Percentiles rank a stretch among this genome's conserved stretches.
phyloP scores from a whole-genome alignment of 2,329 filamentous ascomycete genomes.

The Coniochaeta hoffmannii region DNA sequence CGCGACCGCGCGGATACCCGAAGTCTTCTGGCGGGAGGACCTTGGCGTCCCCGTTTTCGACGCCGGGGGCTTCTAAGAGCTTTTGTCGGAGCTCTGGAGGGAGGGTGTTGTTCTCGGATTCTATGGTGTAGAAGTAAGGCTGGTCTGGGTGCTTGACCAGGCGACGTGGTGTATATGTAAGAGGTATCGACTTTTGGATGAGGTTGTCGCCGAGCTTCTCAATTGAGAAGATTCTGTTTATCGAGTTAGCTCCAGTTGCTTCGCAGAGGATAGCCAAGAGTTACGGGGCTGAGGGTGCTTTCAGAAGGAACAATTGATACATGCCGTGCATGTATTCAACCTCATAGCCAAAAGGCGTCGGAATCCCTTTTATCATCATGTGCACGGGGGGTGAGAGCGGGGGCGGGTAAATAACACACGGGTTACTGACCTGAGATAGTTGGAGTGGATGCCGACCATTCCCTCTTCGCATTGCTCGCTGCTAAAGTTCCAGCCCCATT shows the following conservation, averaged over 20 bases:
- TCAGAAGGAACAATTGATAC: conserved; percentile 99
- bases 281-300: conserved; percentile 23
- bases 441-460: conserved; percentile 87
- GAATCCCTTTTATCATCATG: conserved; percentile 60
- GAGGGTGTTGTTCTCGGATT: conserved; percentile 87
- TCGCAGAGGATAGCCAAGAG: neutral
- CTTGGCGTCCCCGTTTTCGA: conserved; percentile 64
- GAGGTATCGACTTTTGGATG: conserved; percentile 75
- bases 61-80: conserved; percentile 63
- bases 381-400: too few species aligned
- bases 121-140: conserved; percentile 87
- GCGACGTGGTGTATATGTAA: conserved; percentile 84
- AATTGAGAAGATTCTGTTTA: conserved; percentile 73
- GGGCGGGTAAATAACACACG: conserved; percentile 20
- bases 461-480: conserved; percentile 91
- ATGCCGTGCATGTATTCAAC: conserved; percentile 37
- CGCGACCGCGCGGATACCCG: conserved; percentile 74
- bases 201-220: conserved; percentile 81
- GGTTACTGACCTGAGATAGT: conserved; percentile 67
- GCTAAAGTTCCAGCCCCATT: conserved; percentile 95
- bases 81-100: conserved; percentile 70
- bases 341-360: conserved; percentile 50
- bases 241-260: conserved; percentile 22
- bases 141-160: conserved; percentile 83
- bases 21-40: conserved; percentile 74